A percentile compares a stretch with the other conserved stretches of the same genome.
Evolutionary conservation across 1,139 yeast species (phyloP).

Genomic region (Candida gigantensis): DNA sequence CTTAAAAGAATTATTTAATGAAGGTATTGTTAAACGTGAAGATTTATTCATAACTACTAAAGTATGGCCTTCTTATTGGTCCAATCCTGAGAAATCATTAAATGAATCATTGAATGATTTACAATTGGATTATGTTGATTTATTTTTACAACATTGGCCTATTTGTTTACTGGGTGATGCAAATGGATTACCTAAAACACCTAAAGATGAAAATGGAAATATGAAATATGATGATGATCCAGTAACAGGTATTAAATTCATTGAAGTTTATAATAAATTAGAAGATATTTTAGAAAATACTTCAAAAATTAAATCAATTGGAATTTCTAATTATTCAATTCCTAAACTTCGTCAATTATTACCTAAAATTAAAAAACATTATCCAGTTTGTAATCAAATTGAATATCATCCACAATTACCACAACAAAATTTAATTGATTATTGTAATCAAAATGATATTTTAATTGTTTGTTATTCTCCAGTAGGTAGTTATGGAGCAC

Average conservation of each 20-base stretch:
- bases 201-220: conserved; percentile 42
- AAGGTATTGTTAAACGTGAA: conserved; percentile 53
- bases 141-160: conserved; percentile 67
- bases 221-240: conserved; percentile 45
- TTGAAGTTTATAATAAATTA: conserved; percentile 49
- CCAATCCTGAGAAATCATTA: conserved; percentile 39
- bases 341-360: conserved; percentile 28
- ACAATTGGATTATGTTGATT: conserved; percentile 59
- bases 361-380: conserved; percentile 25
- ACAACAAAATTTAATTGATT: conserved; percentile 36
- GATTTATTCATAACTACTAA: conserved; percentile 62
- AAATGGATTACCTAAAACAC: conserved; percentile 38
- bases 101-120: conserved; percentile 37
- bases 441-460: conserved; percentile 25
- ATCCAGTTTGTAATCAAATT: conserved; percentile 38
- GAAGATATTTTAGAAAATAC: conserved; percentile 42
- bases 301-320: conserved; percentile 31
- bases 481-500: conserved; percentile 38
- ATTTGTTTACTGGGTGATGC: conserved; percentile 38
- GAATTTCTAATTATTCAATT: conserved; percentile 36
- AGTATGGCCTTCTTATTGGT: conserved; percentile 52
- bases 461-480: conserved; percentile 37
- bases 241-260: conserved; percentile 36
- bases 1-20: conserved; percentile 46
- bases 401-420: conserved; percentile 43